These are phyloP conservation scores for Suhomyces guaymorum DNA, from an alignment of 1,139 yeast species.

Conservation along the genomic window DNA sequence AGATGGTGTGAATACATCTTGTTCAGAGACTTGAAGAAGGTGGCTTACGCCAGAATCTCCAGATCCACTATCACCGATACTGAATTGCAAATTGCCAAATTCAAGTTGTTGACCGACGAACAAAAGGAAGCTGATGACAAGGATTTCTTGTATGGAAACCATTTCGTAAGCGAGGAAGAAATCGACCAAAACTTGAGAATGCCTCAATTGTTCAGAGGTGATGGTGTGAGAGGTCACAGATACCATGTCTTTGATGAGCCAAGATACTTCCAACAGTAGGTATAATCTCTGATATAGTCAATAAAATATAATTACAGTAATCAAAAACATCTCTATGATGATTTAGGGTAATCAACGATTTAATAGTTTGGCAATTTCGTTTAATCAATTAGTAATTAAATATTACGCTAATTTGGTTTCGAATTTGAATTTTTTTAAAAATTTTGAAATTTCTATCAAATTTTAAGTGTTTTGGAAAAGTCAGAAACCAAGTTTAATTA, in stretches of 20 bases:
- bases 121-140: conserved; percentile 40
- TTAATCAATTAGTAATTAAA: no score
- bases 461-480: no score
- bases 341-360: no score
- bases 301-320: no score
- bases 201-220: conserved; percentile 85
- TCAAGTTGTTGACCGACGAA: conserved; percentile 58
- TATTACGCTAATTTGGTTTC: no score
- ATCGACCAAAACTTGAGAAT: conserved; percentile 68
- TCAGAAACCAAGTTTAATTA: no score
- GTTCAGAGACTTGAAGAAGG: conserved; percentile 81
- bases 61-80: conserved; percentile 95
- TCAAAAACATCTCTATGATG: no score
- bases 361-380: no score
- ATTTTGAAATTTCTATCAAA: no score
- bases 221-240: conserved; percentile 89
- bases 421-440: no score
- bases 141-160: conserved; percentile 52
- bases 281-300: no score
- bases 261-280: conserved; percentile 77
- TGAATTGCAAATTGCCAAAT: conserved; percentile 92
- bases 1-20: conserved; percentile 98
- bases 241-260: conserved; percentile 94
- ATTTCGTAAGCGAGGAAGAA: conserved; percentile 53
- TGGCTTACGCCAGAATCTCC: conserved; percentile 91